phyloP scores from a whole-genome alignment of 2,329 filamentous ascomycete genomes.

The Alternaria postmessia region DNA sequence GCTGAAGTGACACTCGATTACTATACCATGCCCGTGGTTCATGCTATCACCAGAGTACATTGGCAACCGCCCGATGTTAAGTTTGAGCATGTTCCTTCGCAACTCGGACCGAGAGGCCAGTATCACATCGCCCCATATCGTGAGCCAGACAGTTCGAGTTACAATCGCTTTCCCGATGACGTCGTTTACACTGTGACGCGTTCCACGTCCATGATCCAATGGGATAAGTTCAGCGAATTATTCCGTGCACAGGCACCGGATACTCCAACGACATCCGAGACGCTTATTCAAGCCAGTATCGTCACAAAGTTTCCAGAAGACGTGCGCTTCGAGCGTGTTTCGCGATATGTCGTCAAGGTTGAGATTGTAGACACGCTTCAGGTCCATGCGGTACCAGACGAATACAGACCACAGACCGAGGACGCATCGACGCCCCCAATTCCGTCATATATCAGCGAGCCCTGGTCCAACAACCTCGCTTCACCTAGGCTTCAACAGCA shows the following conservation, averaged over 20 bases:
- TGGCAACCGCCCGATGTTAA: conserved; percentile 34
- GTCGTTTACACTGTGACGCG: conserved; percentile 20
- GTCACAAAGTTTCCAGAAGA: conserved; percentile 34
- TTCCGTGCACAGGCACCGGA: conserved; percentile 34
- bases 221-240: conserved; percentile 26
- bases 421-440: background rate
- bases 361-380: background rate
- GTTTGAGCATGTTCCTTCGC: conserved; percentile 26
- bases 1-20: conserved; percentile 21
- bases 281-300: conserved; percentile 23
- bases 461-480: background rate
- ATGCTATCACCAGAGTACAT: conserved; percentile 26
- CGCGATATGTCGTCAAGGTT: conserved; percentile 40
- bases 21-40: conserved; percentile 11
- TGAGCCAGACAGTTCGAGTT: background rate
- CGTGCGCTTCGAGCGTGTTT: conserved; percentile 41
- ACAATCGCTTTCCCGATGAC: conserved; percentile 6
- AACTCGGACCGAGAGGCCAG: conserved; percentile 20
- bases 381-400: background rate
- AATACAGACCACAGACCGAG: background rate
- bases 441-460: conserved; percentile 7
- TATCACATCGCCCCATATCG: conserved; percentile 33
- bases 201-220: conserved; percentile 22
- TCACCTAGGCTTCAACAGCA: background rate
- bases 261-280: conserved; percentile 8